Conservation (phyloP, 2,329 filamentous ascomycete species). For the Fusarium compactum region DNA sequence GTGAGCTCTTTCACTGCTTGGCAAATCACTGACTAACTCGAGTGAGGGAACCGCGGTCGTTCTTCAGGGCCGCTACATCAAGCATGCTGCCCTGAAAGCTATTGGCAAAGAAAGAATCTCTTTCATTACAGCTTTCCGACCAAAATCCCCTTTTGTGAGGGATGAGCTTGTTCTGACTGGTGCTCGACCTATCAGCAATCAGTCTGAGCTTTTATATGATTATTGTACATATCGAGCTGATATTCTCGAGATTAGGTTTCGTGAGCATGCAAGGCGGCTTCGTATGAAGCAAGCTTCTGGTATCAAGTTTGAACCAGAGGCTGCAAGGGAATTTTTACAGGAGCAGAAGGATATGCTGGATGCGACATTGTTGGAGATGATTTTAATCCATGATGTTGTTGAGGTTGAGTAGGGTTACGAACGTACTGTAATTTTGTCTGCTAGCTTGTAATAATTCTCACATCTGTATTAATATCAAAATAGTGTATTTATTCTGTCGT, state of each 20-base stretch:
- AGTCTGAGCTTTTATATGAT: neutral
- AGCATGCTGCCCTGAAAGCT: neutral
- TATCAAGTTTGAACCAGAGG: neutral
- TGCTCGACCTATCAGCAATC: neutral
- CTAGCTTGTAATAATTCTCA: too few relatives aligned
- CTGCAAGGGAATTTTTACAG: neutral
- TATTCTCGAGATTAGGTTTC: neutral
- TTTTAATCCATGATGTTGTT: neutral
- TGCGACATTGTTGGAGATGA: neutral
- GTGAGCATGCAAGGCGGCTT: neutral
- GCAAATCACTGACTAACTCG: neutral
- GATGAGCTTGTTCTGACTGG: neutral
- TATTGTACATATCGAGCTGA: neutral
- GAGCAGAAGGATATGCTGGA: neutral
- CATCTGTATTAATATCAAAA: too few relatives aligned
- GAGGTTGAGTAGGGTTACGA: neutral
- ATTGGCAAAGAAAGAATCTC: neutral
- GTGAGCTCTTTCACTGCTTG: neutral
- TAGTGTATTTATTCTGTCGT: too few relatives aligned
- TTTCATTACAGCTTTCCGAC: neutral
- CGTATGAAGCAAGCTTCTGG: neutral
- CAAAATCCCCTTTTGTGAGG: neutral
- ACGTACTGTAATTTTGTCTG: too few relatives aligned
- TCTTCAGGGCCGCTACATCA: neutral
- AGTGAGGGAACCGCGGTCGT: neutral